A percentile compares a stretch with the other conserved stretches of the same genome.
These are phyloP conservation scores for Vigna mungo DNA, from an alignment of 306 rosid species.

Conservation along the genomic window DNA sequence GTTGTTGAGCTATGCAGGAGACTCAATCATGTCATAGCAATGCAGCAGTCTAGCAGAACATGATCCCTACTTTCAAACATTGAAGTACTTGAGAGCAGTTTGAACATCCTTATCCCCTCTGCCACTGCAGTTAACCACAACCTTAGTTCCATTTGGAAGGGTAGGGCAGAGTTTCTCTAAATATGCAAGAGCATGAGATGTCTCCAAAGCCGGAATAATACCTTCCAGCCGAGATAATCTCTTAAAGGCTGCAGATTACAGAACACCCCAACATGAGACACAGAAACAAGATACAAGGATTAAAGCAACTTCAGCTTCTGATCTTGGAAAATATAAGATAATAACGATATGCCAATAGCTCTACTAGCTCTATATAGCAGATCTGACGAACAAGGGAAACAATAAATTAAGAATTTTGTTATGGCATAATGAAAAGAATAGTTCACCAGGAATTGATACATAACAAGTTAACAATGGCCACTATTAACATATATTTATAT, in stretches of 20 bases:
- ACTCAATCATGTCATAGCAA: conserved; percentile 9
- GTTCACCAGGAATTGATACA: conserved; percentile 18
- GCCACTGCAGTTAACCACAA: conserved; percentile 90
- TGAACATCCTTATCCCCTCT: conserved; percentile 98
- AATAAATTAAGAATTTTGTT: background rate
- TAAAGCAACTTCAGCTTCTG: conserved; percentile 38
- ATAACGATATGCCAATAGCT: background rate
- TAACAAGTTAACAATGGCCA: background rate
- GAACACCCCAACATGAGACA: conserved; percentile 16
- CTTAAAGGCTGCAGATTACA: conserved; percentile 71
- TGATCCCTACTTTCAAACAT: conserved; percentile 49
- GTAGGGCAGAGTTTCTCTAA: conserved; percentile 82
- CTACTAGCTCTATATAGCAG: background rate
- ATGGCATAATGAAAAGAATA: conserved; percentile 1
- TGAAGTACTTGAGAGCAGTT: conserved; percentile 73
- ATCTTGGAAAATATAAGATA: background rate
- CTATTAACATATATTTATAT: background rate
- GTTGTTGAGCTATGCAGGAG: conserved; percentile 14
- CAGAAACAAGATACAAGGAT: conserved; percentile 18
- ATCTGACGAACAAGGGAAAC: background rate
- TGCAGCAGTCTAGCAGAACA: background rate
- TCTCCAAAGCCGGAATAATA: conserved; percentile 94
- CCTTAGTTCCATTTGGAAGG: conserved; percentile 76
- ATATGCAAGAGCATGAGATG: conserved; percentile 94
- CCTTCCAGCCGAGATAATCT: conserved; percentile 83